Percentiles rank a stretch among this genome's conserved stretches.
Evolutionary conservation across 2,329 filamentous ascomycete genomes (phyloP).

Genomic region (Shiraia bambusicola): DNA sequence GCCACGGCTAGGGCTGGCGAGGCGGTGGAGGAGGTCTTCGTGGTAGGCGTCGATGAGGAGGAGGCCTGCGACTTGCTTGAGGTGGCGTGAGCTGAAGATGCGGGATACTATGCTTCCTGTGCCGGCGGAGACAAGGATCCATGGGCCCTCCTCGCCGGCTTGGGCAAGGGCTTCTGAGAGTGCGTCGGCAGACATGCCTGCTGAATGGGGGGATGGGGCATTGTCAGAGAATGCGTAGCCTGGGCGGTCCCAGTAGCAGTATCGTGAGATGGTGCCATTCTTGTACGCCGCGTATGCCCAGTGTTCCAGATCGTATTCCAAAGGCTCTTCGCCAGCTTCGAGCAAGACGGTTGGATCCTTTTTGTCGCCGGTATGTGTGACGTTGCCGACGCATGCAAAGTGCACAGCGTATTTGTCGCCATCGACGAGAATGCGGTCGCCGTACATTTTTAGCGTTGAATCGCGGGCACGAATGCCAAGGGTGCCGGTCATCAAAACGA

Average conservation of each 20-base stretch:
- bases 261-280: constrained; percentile 81
- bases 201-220: constrained; percentile 88
- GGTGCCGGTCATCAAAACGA: constrained; percentile 75
- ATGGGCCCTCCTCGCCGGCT: constrained; percentile 82
- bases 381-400: constrained; percentile 77
- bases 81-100: constrained; percentile 84
- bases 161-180: constrained; percentile 81
- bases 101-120: constrained; percentile 86
- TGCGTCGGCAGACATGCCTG: constrained; percentile 87
- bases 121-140: constrained; percentile 83
- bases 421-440: constrained; percentile 78
- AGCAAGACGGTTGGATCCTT: constrained; percentile 78
- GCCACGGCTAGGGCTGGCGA: constrained; percentile 69
- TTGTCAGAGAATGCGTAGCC: constrained; percentile 89
- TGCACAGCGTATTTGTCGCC: constrained; percentile 84
- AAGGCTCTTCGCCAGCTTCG: constrained; percentile 78
- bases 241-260: constrained; percentile 94
- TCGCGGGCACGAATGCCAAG: constrained; percentile 80
- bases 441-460: constrained; percentile 70
- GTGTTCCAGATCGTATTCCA: constrained; percentile 75
- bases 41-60: constrained; percentile 87
- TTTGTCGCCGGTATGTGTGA: constrained; percentile 56
- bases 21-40: constrained; percentile 73
- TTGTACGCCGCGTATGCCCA: constrained; percentile 74
- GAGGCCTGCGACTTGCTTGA: constrained; percentile 71